Percentiles rank a stretch among this genome's conserved stretches.
Evolutionary conservation across 2,329 filamentous ascomycete genomes (phyloP).

Genomic region (Aureobasidium lini): DNA sequence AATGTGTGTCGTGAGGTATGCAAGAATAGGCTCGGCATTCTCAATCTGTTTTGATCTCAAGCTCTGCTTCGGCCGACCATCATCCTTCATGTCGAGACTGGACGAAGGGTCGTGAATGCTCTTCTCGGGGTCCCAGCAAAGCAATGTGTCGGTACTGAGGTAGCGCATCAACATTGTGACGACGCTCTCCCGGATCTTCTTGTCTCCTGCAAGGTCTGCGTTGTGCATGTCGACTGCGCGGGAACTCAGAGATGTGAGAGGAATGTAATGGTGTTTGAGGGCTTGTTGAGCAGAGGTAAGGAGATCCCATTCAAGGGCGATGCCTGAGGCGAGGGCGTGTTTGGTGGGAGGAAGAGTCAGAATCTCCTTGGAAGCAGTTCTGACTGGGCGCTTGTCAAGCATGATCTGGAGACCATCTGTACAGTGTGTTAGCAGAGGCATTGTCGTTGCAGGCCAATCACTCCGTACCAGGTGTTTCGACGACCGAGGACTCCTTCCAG

Average conservation of each 20-base stretch:
- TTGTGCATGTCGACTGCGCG: slow-evolving; percentile 73
- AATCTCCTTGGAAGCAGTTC: slow-evolving; percentile 64
- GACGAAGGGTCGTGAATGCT: slow-evolving; percentile 35
- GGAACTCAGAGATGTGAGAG: slow-evolving; percentile 76
- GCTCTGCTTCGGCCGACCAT: slow-evolving; percentile 40
- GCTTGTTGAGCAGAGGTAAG: slow-evolving; percentile 77
- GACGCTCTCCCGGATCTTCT: slow-evolving; percentile 55
- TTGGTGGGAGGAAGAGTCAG: slow-evolving; percentile 68
- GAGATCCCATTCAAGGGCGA: slow-evolving; percentile 90
- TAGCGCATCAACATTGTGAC: slow-evolving; percentile 69
- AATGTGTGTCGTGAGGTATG: slow-evolving; percentile 61
- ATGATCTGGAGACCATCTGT: slow-evolving; percentile 54
- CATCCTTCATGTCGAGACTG: slow-evolving; percentile 27
- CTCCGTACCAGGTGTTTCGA: slow-evolving; percentile 54
- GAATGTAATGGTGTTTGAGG: slow-evolving; percentile 78
- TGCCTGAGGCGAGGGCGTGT: slow-evolving; percentile 70
- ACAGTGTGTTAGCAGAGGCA: slow-evolving; percentile 11
- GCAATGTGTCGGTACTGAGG: slow-evolving; percentile 81
- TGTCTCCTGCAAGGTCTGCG: slow-evolving; percentile 51
- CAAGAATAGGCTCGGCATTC: slow-evolving; percentile 62
- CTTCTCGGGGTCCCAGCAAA: slow-evolving; percentile 73
- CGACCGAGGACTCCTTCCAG: slow-evolving; percentile 76
- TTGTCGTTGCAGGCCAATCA: background rate
- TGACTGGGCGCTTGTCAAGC: slow-evolving; percentile 72
- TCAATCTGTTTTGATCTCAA: slow-evolving; percentile 67